Conservation (phyloP, 495 filamentous ascomycete genomes). For the Aspergillus wentii region DNA sequence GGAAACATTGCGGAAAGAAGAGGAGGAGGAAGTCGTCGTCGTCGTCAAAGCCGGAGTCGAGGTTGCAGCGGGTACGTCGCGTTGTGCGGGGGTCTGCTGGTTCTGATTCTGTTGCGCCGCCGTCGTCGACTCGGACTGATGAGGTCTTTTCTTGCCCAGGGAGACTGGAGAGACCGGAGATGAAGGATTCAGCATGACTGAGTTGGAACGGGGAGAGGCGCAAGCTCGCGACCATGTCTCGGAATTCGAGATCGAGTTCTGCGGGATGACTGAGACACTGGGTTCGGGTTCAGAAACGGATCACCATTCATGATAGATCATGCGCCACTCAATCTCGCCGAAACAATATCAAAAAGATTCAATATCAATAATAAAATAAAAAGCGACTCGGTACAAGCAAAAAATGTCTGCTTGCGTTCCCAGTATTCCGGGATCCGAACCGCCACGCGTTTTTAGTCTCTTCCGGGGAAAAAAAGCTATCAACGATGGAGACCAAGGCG, state of each 20-base stretch:
- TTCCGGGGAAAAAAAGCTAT: slow-evolving; percentile 3
- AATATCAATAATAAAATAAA: too few species aligned
- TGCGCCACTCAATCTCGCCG: too few species aligned
- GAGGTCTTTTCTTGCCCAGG: slow-evolving; percentile 38
- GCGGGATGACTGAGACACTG: slow-evolving; percentile 11
- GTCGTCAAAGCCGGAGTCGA: slow-evolving; percentile 17
- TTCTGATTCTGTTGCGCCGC: slow-evolving; percentile 7
- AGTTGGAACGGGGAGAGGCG: slow-evolving; percentile 15
- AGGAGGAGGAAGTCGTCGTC: slow-evolving; percentile 31
- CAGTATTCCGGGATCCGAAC: slow-evolving; percentile 8
- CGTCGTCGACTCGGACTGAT: slow-evolving; percentile 18
- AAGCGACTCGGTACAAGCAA: too few species aligned
- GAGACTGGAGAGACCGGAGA: slow-evolving; percentile 32
- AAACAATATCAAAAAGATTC: too few species aligned
- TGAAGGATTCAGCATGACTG: slow-evolving; percentile 35
- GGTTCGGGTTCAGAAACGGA: slow-evolving; percentile 17
- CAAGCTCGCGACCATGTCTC: slow-evolving; percentile 36
- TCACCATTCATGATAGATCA: slow-evolving; percentile 34
- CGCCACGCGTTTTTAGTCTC: slow-evolving; percentile 7
- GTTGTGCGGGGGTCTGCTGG: slow-evolving; percentile 7
- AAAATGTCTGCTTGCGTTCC: too few species aligned
- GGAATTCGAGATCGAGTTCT: slow-evolving; percentile 18
- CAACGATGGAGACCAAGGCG: too few species aligned
- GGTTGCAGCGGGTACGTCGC: slow-evolving; percentile 13
- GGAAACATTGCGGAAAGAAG: slow-evolving; percentile 86